phyloP scores from a whole-genome alignment of 2,329 filamentous ascomycete species.

The Zopfia rhizophila region DNA sequence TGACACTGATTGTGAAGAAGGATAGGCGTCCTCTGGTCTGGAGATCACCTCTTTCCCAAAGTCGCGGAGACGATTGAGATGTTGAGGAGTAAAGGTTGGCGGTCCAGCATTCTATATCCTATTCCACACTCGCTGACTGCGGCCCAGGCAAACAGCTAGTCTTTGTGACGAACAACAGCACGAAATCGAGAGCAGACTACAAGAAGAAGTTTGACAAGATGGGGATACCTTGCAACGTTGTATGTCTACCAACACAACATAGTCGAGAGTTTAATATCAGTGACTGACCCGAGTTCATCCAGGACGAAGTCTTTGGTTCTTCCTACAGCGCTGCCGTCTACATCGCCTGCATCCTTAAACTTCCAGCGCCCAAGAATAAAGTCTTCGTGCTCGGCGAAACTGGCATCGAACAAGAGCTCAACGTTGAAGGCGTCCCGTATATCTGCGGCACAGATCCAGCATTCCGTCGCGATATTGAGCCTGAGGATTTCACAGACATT shows the following conservation, averaged over 20 bases:
- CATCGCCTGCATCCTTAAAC: constrained; percentile 88
- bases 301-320: constrained; percentile 95
- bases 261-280: neutral
- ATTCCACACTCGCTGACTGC: constrained; percentile 10
- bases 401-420: constrained; percentile 90
- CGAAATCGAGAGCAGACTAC: constrained; percentile 93
- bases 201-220: constrained; percentile 86
- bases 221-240: constrained; percentile 79
- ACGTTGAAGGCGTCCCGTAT: constrained; percentile 79
- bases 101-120: constrained; percentile 1
- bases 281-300: constrained; percentile 15
- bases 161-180: constrained; percentile 99
- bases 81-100: constrained; percentile 79
- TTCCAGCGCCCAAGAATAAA: constrained; percentile 83
- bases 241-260: constrained; percentile 42
- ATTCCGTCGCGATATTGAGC: constrained; percentile 79
- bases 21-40: constrained; percentile 94
- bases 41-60: constrained; percentile 86
- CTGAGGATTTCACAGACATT: constrained; percentile 81
- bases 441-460: constrained; percentile 87
- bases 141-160: constrained; percentile 83
- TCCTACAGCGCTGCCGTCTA: constrained; percentile 96
- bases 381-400: constrained; percentile 93
- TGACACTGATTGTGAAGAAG: constrained; percentile 55
- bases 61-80: constrained; percentile 86